These are phyloP conservation scores for Scleroderma bovista DNA, from an alignment of 768 basidiomycete species.

Conservation along the genomic window DNA sequence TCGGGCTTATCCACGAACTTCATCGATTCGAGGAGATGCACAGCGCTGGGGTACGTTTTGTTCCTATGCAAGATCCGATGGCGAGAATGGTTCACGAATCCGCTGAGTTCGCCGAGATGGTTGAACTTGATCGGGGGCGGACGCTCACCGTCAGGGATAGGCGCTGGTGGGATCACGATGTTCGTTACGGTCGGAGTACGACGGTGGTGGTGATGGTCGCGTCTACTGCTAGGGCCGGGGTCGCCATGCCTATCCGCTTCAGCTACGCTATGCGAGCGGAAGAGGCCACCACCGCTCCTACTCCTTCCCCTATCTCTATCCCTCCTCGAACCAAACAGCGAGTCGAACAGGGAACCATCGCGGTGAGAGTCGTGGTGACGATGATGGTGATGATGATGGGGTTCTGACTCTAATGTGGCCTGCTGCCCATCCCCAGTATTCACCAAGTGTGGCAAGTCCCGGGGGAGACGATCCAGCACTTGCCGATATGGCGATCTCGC, in stretches of 20 bases:
- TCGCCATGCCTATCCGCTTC: slow-evolving; percentile 14
- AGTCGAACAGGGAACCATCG: slow-evolving; percentile 15
- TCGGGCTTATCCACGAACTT: slow-evolving; percentile 54
- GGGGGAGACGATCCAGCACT: slow-evolving; percentile 45
- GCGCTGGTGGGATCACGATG: slow-evolving; percentile 19
- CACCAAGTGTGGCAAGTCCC: slow-evolving; percentile 27
- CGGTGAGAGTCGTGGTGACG: not conserved
- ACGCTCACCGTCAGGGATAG: slow-evolving; percentile 15
- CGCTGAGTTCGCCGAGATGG: slow-evolving; percentile 35
- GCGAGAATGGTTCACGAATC: slow-evolving; percentile 63
- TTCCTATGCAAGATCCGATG: slow-evolving; percentile 54
- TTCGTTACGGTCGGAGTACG: slow-evolving; percentile 18
- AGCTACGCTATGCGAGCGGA: slow-evolving; percentile 39
- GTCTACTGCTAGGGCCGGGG: slow-evolving; percentile 9
- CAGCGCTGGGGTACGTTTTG: slow-evolving; percentile 57
- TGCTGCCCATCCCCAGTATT: slow-evolving; percentile 6
- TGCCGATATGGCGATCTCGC: slow-evolving; percentile 50
- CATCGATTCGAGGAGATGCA: slow-evolving; percentile 73
- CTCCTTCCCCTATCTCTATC: slow-evolving; percentile 30
- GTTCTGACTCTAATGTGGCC: slow-evolving; percentile 9
- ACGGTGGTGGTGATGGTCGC: slow-evolving; percentile 8
- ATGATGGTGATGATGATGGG: not conserved
- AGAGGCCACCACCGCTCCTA: slow-evolving; percentile 36
- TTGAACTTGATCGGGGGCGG: slow-evolving; percentile 36
- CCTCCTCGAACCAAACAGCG: slow-evolving; percentile 24